Percentiles rank a stretch among this genome's conserved stretches.
Conservation (phyloP, 2,329 filamentous ascomycete species). For the Apiospora hydei region DNA sequence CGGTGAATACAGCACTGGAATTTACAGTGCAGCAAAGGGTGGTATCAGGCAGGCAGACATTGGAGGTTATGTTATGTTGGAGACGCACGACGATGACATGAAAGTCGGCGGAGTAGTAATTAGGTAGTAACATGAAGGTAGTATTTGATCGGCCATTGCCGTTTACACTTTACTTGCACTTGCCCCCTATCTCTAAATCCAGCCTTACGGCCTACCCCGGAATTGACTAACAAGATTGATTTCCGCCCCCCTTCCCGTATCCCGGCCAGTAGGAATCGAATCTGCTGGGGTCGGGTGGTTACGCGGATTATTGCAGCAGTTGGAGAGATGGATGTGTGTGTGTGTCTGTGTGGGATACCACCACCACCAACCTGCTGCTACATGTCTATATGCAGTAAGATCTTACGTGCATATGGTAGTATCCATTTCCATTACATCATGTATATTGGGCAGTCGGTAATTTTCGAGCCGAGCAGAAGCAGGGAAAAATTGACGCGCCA, state of each 20-base stretch:
- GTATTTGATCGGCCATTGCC: background rate
- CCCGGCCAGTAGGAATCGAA: background rate
- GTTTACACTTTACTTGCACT: background rate
- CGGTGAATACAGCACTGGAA: background rate
- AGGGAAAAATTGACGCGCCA: background rate
- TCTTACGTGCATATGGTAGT: slow-evolving; percentile 1
- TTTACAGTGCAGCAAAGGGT: background rate
- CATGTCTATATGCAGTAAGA: background rate
- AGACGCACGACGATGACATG: no score
- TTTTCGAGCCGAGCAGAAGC: background rate
- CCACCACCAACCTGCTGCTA: background rate
- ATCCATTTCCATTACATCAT: background rate
- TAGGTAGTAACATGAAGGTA: background rate
- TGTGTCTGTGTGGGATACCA: background rate
- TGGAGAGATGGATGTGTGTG: background rate
- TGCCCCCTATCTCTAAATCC: background rate
- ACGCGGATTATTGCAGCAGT: slow-evolving; percentile 17
- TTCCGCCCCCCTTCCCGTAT: background rate
- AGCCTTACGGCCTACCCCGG: slow-evolving; percentile 13
- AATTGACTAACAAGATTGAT: background rate
- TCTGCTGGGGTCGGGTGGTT: background rate
- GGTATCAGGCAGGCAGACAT: background rate
- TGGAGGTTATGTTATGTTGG: background rate
- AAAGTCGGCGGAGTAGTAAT: background rate
- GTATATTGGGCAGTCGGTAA: background rate